These are phyloP conservation scores for Stachybotrys elegans DNA, from an alignment of 2,329 filamentous ascomycete species.

Conservation along the genomic window DNA sequence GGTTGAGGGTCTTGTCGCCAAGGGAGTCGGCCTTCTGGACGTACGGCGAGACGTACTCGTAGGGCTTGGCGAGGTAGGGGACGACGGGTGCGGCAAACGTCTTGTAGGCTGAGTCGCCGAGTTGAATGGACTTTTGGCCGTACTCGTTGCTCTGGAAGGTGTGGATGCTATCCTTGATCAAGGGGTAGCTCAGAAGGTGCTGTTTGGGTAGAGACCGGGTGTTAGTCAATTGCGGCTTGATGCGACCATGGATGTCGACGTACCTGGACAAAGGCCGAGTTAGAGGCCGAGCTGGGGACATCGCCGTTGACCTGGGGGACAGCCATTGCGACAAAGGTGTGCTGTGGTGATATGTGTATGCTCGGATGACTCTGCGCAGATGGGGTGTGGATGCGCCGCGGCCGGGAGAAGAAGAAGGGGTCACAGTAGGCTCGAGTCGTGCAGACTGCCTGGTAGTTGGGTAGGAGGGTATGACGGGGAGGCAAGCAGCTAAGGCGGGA, in stretches of 20 bases:
- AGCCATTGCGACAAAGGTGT: constrained; percentile 23
- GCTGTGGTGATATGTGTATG: constrained; percentile 6
- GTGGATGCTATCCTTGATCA: constrained; percentile 72
- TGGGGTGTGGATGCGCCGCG: too few species aligned
- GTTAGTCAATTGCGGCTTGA: constrained; percentile 4
- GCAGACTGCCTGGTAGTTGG: too few species aligned
- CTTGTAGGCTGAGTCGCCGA: constrained; percentile 70
- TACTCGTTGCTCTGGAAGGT: constrained; percentile 78
- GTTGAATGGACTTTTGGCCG: constrained; percentile 74
- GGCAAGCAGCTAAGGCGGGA: too few species aligned
- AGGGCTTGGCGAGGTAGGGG: constrained; percentile 67
- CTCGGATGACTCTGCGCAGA: too few species aligned
- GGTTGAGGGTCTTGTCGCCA: constrained; percentile 64
- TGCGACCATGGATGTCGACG: constrained; percentile 6
- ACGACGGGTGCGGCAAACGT: constrained; percentile 73
- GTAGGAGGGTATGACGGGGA: too few species aligned
- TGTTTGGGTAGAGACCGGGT: constrained; percentile 36
- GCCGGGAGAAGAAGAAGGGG: too few species aligned
- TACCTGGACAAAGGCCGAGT: constrained; percentile 48
- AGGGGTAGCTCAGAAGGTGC: constrained; percentile 81
- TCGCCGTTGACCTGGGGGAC: constrained; percentile 47
- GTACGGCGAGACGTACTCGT: constrained; percentile 79
- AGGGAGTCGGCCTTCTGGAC: constrained; percentile 75
- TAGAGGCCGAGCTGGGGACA: constrained; percentile 33
- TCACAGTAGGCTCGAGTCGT: too few species aligned